These are phyloP conservation scores for Discostella stelligeroides DNA, from an alignment of 108 stramenopile genomes.

Conservation along the genomic window DNA sequence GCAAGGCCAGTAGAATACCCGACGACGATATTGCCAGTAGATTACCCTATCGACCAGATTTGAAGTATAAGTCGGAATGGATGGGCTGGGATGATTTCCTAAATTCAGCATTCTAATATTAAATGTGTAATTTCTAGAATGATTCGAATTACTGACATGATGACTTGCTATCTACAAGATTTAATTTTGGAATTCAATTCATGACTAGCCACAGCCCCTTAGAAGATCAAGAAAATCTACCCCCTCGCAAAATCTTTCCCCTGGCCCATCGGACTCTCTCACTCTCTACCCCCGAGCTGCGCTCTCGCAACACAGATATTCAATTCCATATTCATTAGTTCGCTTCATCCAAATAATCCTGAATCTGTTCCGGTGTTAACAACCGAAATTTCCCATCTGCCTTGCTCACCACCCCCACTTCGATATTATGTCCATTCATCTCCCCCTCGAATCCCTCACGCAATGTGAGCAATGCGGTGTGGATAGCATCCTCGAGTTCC, in stretches of 20 bases:
- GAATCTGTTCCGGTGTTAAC: conserved; percentile 97
- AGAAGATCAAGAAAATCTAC: too few relatives aligned
- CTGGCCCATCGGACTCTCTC: too few relatives aligned
- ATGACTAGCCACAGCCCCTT: too few relatives aligned
- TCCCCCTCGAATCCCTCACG: conserved; percentile 99
- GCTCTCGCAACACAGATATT: neutral
- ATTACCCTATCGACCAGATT: conserved; percentile 67
- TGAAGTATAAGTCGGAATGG: conserved; percentile 68
- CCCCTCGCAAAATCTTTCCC: too few relatives aligned
- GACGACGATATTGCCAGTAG: conserved; percentile 61
- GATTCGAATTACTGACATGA: too few relatives aligned
- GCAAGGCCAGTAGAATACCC: conserved; percentile 40
- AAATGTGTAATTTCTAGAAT: neutral
- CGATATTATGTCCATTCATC: conserved; percentile 98
- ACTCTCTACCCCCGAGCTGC: neutral
- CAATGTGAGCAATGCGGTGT: conserved; percentile 97
- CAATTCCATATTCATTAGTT: conserved; percentile 24
- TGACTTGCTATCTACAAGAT: too few relatives aligned
- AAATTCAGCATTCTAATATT: neutral
- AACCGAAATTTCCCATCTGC: conserved; percentile 90
- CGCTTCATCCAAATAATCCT: conserved; percentile 98
- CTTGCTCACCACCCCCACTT: conserved; percentile 92
- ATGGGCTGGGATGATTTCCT: conserved; percentile 73
- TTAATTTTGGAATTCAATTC: too few relatives aligned
- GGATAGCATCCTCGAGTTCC: conserved; percentile 99